Evolutionary conservation across 495 filamentous ascomycete genomes (phyloP).

Genomic region (Aspergillus indologenus): DNA sequence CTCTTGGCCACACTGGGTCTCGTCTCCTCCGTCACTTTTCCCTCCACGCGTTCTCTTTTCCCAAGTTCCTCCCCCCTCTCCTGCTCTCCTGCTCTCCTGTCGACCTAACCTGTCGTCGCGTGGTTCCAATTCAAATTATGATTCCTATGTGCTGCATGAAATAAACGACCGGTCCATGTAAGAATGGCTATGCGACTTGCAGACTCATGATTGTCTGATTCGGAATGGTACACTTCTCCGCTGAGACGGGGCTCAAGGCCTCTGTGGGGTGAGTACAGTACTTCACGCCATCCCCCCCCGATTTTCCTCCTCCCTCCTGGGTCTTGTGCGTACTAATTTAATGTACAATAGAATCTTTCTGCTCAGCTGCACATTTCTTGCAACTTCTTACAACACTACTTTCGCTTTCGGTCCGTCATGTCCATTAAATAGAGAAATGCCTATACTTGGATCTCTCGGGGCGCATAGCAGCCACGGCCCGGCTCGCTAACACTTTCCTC

Average conservation of each 20-base stretch:
- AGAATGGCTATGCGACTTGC: slow-evolving; percentile 16
- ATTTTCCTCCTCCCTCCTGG: no score
- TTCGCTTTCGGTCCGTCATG: slow-evolving; percentile 41
- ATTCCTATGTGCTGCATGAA: slow-evolving; percentile 10
- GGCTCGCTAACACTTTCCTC: slow-evolving; percentile 1
- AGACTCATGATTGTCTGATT: slow-evolving; percentile 9
- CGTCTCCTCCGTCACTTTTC: not conserved
- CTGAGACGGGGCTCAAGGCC: slow-evolving; percentile 36
- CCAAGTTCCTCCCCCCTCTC: no score
- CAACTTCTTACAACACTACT: slow-evolving; percentile 36
- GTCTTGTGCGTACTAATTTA: not conserved
- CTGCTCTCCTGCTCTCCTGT: slow-evolving; percentile 2
- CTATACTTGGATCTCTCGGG: not conserved
- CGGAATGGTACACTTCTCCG: slow-evolving; percentile 33
- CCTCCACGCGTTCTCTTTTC: not conserved
- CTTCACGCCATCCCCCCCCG: slow-evolving; percentile 7
- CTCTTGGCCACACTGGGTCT: not conserved
- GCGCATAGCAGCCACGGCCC: slow-evolving; percentile 11
- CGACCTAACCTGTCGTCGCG: slow-evolving; percentile 4
- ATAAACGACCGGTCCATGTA: slow-evolving; percentile 5
- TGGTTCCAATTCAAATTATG: not conserved
- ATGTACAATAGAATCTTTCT: slow-evolving; percentile 32
- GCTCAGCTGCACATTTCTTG: slow-evolving; percentile 34
- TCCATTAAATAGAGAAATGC: not conserved
- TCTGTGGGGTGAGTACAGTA: slow-evolving; percentile 35